Evolutionary conservation across 768 basidiomycete species (phyloP), one percentile per base, ranked within the genome.

Genomic region (Termitomyces eurrhizus): DNA sequence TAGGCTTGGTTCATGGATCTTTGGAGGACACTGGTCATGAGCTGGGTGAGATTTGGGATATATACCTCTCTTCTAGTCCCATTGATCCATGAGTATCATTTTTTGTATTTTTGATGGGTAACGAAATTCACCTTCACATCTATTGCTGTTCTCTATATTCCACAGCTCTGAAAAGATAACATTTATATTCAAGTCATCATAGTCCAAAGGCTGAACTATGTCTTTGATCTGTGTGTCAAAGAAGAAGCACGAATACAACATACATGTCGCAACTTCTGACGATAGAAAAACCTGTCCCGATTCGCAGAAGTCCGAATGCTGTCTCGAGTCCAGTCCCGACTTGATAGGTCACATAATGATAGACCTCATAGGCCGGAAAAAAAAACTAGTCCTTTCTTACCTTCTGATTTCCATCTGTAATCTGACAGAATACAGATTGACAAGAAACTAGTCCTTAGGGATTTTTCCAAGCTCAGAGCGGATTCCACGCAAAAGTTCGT

Each of bases 1-100:
- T 65, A 68, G 62, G 56, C 21, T 60, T 59, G 52, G 58, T 52
- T 48, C 52, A 50, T 61, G 60, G 55, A 33, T 56, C 55, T 62
- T 49, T 66, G 60, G 60, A 56, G 53, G 44, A 39, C 29, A 41
- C 35, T 59, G 36, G 32, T 61, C 37, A 26, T 36, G 41, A 39
- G 50, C 33, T 62, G 58, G 52, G 48, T 53, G 55, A 49, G 49
- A 49, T 44, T 62, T 13, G 46, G 37, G 53, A 62, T 18, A 41
- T 42, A 51, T 41, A 26, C 16, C 21, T 21, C 44, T 57, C n/a
- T 50, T 66, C 52, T 46, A 50, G 26, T 24, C 59, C 56, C 57
- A 52, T 53, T 57, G 62, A 62, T 55, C 52, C 60, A 52, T 54
- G 32, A 39, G 18, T 57, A 46, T 56, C 14, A 18, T 16, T n/a